Percentiles rank a stretch among this genome's conserved stretches.
Evolutionary conservation across 2,329 filamentous ascomycete species (phyloP).

Genomic region (Talaromyces sp.): DNA sequence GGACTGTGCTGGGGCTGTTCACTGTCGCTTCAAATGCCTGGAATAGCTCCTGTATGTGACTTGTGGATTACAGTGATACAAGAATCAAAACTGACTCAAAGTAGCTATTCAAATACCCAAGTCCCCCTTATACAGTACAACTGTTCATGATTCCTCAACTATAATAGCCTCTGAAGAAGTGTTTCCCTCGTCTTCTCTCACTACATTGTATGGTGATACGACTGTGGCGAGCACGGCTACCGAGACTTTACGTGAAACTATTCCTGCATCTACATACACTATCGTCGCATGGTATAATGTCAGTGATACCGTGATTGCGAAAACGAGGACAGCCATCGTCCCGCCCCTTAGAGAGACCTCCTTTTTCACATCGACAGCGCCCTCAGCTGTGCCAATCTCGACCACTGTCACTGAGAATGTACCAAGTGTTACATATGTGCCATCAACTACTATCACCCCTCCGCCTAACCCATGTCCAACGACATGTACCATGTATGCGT

Average conservation of each 20-base stretch:
- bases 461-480: constrained; percentile 20
- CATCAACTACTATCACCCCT: constrained; percentile 14
- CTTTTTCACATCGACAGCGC: not conserved
- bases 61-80: too few species aligned
- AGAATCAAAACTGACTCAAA: not conserved
- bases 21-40: too few species aligned
- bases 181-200: not conserved
- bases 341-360: not conserved
- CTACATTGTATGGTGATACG: not conserved
- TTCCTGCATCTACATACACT: not conserved
- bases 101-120: constrained; percentile 9
- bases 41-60: too few species aligned
- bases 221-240: constrained; percentile 5
- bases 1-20: too few species aligned
- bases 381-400: not conserved
- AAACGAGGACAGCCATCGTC: not conserved
- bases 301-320: not conserved
- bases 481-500: constrained; percentile 18
- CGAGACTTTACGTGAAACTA: constrained; percentile 3
- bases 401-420: not conserved
- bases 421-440: constrained; percentile 1
- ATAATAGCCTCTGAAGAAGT: constrained; percentile 6
- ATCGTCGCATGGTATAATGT: not conserved
- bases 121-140: constrained; percentile 3
- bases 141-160: not conserved